These are phyloP conservation scores for Vaccinium vitisidaea DNA, from an alignment of 148 eudicot genomes.

Conservation along the genomic window DNA sequence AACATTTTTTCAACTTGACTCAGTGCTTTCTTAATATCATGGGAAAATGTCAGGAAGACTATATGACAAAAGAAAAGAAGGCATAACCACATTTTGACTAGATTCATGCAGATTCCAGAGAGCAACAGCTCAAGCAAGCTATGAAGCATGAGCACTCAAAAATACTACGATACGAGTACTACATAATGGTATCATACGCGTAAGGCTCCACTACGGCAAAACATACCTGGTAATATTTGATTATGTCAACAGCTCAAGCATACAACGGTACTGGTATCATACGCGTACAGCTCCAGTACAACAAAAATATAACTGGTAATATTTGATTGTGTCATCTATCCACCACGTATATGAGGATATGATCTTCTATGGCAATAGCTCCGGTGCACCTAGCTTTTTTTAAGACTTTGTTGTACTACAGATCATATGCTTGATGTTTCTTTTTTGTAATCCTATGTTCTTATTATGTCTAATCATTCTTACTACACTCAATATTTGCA, in stretches of 20 bases:
- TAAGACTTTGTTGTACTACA: too few species aligned
- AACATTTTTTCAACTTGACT: background rate
- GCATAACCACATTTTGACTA: background rate
- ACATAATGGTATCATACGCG: background rate
- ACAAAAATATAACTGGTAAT: background rate
- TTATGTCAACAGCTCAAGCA: background rate
- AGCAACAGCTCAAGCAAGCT: background rate
- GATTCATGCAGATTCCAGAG: background rate
- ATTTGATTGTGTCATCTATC: background rate
- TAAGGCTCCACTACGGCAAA: too few species aligned
- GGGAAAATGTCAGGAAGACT: background rate
- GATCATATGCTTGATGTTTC: too few species aligned
- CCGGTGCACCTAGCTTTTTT: background rate
- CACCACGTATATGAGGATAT: background rate
- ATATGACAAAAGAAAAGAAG: background rate
- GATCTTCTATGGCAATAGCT: background rate
- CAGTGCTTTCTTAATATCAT: too few species aligned
- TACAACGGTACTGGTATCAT: background rate
- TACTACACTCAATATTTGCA: too few species aligned
- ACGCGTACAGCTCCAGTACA: background rate
- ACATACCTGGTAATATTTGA: too few species aligned
- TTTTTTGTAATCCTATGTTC: too few species aligned
- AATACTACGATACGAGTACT: background rate
- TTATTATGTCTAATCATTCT: too few species aligned
- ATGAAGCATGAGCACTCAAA: background rate